Evolutionary conservation across 306 rosid species (phyloP).

Genomic region (Glycine latifolia): DNA sequence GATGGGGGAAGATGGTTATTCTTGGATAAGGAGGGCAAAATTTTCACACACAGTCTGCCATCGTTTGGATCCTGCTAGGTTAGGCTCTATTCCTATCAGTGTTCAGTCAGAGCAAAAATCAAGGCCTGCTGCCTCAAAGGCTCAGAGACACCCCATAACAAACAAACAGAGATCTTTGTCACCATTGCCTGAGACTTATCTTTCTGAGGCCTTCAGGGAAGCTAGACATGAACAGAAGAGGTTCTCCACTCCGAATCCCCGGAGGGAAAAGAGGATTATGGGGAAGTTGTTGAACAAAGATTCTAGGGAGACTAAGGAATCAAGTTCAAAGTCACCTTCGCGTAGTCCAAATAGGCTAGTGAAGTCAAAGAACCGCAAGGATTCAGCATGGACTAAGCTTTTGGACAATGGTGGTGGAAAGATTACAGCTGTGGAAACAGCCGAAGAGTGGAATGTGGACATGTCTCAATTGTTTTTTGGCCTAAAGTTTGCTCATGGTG

Average conservation of each 20-base stretch:
- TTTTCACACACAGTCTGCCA: conserved; percentile 89
- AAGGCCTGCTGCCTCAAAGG: conserved; percentile 46
- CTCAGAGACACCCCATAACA: conserved; percentile 35
- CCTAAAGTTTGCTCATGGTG: conserved; percentile 93
- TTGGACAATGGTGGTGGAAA: conserved; percentile 80
- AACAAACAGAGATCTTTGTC: conserved; percentile 83
- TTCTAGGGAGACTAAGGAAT: conserved; percentile 40
- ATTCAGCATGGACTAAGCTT: conserved; percentile 70
- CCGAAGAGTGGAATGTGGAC: conserved; percentile 80
- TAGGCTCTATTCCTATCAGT: conserved; percentile 48
- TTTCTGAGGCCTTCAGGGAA: conserved; percentile 74
- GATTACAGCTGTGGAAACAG: conserved; percentile 75
- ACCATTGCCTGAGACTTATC: conserved; percentile 60
- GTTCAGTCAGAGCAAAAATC: conserved; percentile 49
- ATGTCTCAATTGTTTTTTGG: conserved; percentile 84
- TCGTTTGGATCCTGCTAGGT: conserved; percentile 72
- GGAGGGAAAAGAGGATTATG: conserved; percentile 59
- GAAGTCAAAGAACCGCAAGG: conserved; percentile 64
- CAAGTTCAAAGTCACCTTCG: conserved; percentile 43
- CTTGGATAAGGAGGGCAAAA: conserved; percentile 90
- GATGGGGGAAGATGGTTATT: conserved; percentile 75
- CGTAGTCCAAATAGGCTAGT: conserved; percentile 52
- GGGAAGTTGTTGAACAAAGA: conserved; percentile 57
- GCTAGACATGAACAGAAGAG: conserved; percentile 74
- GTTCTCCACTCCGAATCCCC: conserved; percentile 76